Base-by-base conservation (phyloP, 176 grass and related monocot species). In the Oryza meyeriana region DNA sequence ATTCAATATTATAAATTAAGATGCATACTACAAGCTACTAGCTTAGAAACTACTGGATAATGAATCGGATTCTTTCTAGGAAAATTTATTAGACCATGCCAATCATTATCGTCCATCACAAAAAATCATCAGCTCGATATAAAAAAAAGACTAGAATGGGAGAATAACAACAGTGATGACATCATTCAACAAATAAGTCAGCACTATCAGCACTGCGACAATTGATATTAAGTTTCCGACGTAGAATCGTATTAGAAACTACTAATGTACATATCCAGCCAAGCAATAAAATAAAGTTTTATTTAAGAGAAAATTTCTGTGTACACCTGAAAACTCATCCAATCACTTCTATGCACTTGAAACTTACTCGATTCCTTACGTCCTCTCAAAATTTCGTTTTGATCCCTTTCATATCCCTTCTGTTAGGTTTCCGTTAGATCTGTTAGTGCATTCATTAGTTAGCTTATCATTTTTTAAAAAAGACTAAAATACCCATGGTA, bases 161-260 rank as follows among this genome's bases (percentile, higher is more conserved):
- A 48, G 30, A 41, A 72, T 73, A 72, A 79, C 39, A 72, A 62
- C 6, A 71, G 48, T 71, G 67, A 78, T 72, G 66, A 72, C 45
- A 29, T 1, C 2, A 41, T 5, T 64, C 17, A 1, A 72, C n/a
- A 71, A 30, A 72, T 79, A 48, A 35, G 18, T 61, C 76, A 79
- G 58, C 39, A 72, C 57, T 33, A 8, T 61, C 76, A 79, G 58
- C 39, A 72, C 57, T 28, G 48, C 18, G 3, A 65, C 58, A 25
- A 20, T 64, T 34, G 13, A 47, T 17, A 22, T 63, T 85, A 67
- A 63, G 34, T 78, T 79, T 35, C 5, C 2, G 18, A 64, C 72
- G 66, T 25, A 79, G 66, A 39, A 79, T 72, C 2, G 36, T 79
- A 22, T 72, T 29, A 9, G 2, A 44, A 57, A 79, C 30, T 50